These are phyloP conservation scores for Apocynum venetum DNA, from an alignment of 257 asterid genomes.

Conservation along the genomic window DNA sequence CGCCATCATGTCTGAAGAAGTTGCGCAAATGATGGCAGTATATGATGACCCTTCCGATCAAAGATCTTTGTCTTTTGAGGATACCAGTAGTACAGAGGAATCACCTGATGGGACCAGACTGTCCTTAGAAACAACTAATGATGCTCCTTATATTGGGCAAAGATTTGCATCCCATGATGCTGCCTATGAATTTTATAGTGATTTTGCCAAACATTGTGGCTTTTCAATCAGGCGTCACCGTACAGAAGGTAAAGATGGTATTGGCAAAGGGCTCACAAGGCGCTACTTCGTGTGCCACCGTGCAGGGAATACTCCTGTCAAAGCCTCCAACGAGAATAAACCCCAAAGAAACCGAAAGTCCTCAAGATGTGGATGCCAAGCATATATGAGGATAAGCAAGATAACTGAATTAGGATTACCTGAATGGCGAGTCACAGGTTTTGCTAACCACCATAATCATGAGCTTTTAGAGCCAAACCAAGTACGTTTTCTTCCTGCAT, in stretches of 20 bases:
- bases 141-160: constrained; percentile 81
- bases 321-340: constrained; percentile 55
- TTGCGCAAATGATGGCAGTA: constrained; percentile 64
- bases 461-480: constrained; percentile 93
- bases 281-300: constrained; percentile 99
- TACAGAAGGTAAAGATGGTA: constrained; percentile 95
- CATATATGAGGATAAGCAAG: constrained; percentile 95
- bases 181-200: constrained; percentile 88
- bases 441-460: constrained; percentile 87
- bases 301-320: constrained; percentile 88
- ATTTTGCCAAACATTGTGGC: constrained; percentile 80
- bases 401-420: constrained; percentile 67
- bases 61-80: constrained; percentile 78
- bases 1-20: constrained; percentile 68
- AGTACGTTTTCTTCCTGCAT: constrained; percentile 98
- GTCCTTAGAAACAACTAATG: constrained; percentile 54
- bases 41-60: constrained; percentile 85
- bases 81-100: constrained; percentile 85
- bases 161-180: constrained; percentile 77
- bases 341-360: constrained; percentile 93
- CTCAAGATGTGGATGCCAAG: constrained; percentile 96
- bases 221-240: constrained; percentile 94
- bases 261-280: constrained; percentile 96
- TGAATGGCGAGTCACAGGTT: constrained; percentile 95
- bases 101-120: constrained; percentile 70